Base-by-base conservation (phyloP, 2,329 filamentous ascomycete genomes). In the Graphilbum sp. region DNA sequence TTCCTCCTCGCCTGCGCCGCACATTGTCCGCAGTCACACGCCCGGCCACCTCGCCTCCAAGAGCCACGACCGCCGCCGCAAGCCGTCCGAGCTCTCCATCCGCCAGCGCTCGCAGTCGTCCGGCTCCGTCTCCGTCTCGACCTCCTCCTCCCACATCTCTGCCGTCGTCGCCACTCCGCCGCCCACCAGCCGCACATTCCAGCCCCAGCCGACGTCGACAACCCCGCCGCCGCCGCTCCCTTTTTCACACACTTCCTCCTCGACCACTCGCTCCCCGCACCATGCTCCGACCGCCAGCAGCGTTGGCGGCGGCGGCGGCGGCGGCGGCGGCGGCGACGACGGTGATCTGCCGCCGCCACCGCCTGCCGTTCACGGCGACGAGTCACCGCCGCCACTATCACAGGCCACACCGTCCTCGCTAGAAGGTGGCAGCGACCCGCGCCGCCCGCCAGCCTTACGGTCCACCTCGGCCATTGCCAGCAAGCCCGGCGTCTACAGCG, bases 31-130 rank as follows among this genome's bases (percentile, higher is more conserved):
- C 46, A 75, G 66, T 50, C 72, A 77, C 51, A 77, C 72, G 2
- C 72, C 72, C 1, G 71, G 72, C 41, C 71, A 75, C 48, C 61
- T 76, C 31, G 58, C 73, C 12, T 65, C 67, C 46, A 75, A 69
- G 57, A 72, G 67, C 55, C 64, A 67, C 43, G 61, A 64, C 39
- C 59, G 59, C 42, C 61, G 63, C 41, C 60, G 62, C 37, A 69
- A 66, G 45, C 54, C 64, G 21, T 64, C 68, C 20, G 69, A 74
- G 39, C 54, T 67, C 29, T 57, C 67, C 34, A 61, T 70, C 41
- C 65, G 69, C 20, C 64, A 70, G 44, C 65, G 69, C 38, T 67
- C 68, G 16, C 66, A 70, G 45, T 71, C 67, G 24, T 57, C 63
- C 13, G 56, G 60, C 2, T 47, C 50, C 15, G 35, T 43, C 1